Evolutionary conservation across 805 yeast species (phyloP).

Genomic region (Pichia exigua): DNA sequence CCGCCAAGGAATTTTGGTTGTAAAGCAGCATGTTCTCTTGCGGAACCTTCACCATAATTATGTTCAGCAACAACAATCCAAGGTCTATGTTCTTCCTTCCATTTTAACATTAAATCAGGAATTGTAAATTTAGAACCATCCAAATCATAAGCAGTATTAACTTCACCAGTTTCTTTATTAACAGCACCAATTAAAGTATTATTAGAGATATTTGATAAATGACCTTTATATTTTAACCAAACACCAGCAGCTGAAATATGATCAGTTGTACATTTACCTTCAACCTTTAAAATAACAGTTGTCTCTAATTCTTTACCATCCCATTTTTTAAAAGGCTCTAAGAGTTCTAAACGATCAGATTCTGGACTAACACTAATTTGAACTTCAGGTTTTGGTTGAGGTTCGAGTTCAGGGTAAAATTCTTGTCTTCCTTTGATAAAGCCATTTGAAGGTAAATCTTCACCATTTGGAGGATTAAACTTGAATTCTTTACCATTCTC

Average conservation of each 20-base stretch:
- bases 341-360: conserved; percentile 85
- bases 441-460: conserved; percentile 83
- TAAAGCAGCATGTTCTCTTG: conserved; percentile 97
- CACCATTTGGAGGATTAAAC: conserved; percentile 82
- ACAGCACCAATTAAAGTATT: conserved; percentile 96
- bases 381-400: conserved; percentile 47
- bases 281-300: conserved; percentile 77
- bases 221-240: conserved; percentile 98
- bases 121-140: conserved; percentile 73
- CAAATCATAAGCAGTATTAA: conserved; percentile 79
- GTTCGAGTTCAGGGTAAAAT: conserved; percentile 50
- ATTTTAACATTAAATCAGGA: conserved; percentile 94
- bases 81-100: conserved; percentile 78
- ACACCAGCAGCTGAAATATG: conserved; percentile 98
- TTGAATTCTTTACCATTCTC: conserved; percentile 86
- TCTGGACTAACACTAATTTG: conserved; percentile 56
- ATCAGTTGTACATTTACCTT: conserved; percentile 97
- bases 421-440: conserved; percentile 76
- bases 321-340: conserved; percentile 88
- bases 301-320: conserved; percentile 74
- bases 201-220: conserved; percentile 88
- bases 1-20: conserved; percentile 96
- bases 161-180: conserved; percentile 94
- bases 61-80: conserved; percentile 98
- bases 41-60: conserved; percentile 98